Conservation (phyloP, 768 basidiomycete species). For the Russula dissimulans region DNA sequence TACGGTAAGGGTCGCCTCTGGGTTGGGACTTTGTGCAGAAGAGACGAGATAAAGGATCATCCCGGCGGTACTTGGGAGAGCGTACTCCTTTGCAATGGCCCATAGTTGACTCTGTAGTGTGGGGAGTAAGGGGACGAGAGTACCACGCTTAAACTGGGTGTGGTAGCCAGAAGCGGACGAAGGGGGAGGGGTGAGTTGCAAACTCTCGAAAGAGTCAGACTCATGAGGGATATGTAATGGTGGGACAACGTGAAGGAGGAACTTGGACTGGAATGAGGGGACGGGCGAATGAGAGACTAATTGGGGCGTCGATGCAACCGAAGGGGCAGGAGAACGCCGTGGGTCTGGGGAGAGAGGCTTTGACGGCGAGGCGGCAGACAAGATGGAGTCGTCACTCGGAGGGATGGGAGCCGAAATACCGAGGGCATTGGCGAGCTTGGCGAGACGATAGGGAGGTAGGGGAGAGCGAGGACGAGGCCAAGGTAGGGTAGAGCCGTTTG, state of each 20-base stretch:
- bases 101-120: slow-evolving; percentile 74
- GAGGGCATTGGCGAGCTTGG: slow-evolving; percentile 77
- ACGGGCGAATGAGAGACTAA: slow-evolving; percentile 28
- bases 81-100: slow-evolving; percentile 90
- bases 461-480: slow-evolving; percentile 67
- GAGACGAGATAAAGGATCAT: slow-evolving; percentile 74
- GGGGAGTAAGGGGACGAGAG: slow-evolving; percentile 77
- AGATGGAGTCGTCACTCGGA: slow-evolving; percentile 13
- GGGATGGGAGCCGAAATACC: slow-evolving; percentile 72
- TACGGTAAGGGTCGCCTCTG: slow-evolving; percentile 20
- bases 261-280: slow-evolving; percentile 47
- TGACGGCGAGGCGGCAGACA: slow-evolving; percentile 2
- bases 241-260: slow-evolving; percentile 77
- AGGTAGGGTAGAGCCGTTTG: slow-evolving; percentile 22
- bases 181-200: slow-evolving; percentile 44
- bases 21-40: slow-evolving; percentile 22
- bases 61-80: slow-evolving; percentile 78
- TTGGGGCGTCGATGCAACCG: slow-evolving; percentile 33
- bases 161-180: slow-evolving; percentile 65
- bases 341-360: slow-evolving; percentile 13
- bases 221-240: slow-evolving; percentile 65
- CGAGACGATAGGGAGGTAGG: slow-evolving; percentile 65
- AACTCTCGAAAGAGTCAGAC: slow-evolving; percentile 33
- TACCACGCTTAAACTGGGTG: slow-evolving; percentile 70
- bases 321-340: slow-evolving; percentile 29